These are phyloP conservation scores for Talaromyces wortmannii DNA, from an alignment of 495 filamentous ascomycete species.

Conservation along the genomic window DNA sequence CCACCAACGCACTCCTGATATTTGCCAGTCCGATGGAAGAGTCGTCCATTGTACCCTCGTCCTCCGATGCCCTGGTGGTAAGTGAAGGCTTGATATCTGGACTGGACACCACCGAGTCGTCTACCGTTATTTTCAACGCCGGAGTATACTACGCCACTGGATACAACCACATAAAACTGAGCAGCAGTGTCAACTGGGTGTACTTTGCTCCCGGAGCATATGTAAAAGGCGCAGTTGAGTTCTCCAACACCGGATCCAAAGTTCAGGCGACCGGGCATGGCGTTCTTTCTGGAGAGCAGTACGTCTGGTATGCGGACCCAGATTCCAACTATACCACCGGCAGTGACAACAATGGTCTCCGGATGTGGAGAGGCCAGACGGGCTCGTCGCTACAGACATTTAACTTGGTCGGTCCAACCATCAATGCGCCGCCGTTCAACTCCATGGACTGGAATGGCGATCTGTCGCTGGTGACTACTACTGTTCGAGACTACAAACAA, in stretches of 20 bases:
- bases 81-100: neutral
- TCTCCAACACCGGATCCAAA: slow-evolving; percentile 1
- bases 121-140: slow-evolving; percentile 14
- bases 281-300: slow-evolving; percentile 19
- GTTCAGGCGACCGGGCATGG: slow-evolving; percentile 18
- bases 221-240: slow-evolving; percentile 21
- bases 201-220: slow-evolving; percentile 22
- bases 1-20: slow-evolving; percentile 16
- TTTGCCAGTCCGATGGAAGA: slow-evolving; percentile 14
- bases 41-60: neutral
- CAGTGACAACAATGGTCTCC: slow-evolving; percentile 9
- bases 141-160: slow-evolving; percentile 15
- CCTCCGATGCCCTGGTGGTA: neutral
- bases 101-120: slow-evolving; percentile 2
- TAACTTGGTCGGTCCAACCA: slow-evolving; percentile 8
- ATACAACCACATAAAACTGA: slow-evolving; percentile 10
- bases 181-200: slow-evolving; percentile 13
- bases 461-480: slow-evolving; percentile 3
- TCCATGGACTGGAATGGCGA: slow-evolving; percentile 13
- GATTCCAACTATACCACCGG: slow-evolving; percentile 6
- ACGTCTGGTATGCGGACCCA: slow-evolving; percentile 19
- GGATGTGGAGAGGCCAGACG: slow-evolving; percentile 10
- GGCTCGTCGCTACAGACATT: slow-evolving; percentile 7
- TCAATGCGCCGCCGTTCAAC: slow-evolving; percentile 15
- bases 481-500: slow-evolving; percentile 17